Evolutionary conservation across 257 asterid species (phyloP).

Genomic region (Gynochthodes officinalis): DNA sequence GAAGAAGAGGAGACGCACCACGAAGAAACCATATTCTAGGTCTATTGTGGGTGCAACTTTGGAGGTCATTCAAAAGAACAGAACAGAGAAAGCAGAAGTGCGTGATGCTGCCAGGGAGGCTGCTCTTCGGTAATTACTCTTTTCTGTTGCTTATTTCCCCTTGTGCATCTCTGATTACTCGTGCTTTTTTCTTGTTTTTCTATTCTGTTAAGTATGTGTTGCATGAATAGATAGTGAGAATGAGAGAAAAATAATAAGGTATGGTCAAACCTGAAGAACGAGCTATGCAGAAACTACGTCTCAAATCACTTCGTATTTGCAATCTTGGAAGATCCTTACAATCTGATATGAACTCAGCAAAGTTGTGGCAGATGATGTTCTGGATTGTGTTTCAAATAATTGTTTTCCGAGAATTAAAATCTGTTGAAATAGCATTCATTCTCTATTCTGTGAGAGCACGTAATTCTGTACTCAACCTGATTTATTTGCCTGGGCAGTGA

Average conservation of each 20-base stretch:
- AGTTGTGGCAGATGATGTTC: neutral
- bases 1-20: conserved; percentile 43
- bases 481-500: conserved; percentile 27
- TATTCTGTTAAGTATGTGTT: neutral
- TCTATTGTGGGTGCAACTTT: conserved; percentile 48
- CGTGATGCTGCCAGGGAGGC: conserved; percentile 53
- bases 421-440: neutral
- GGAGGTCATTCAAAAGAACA: conserved; percentile 45
- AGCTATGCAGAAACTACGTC: neutral
- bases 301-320: neutral
- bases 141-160: neutral
- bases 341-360: neutral
- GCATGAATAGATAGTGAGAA: neutral
- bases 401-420: no score
- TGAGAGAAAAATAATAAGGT: neutral
- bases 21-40: conserved; percentile 50
- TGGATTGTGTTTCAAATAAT: no score
- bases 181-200: neutral
- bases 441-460: neutral
- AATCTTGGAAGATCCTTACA: neutral
- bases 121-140: conserved; percentile 35
- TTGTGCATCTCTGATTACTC: neutral
- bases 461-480: neutral
- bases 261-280: neutral
- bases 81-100: conserved; percentile 42